Base-by-base conservation (phyloP, 169 alveolate species). In the Cardiosporidium cionae region DNA sequence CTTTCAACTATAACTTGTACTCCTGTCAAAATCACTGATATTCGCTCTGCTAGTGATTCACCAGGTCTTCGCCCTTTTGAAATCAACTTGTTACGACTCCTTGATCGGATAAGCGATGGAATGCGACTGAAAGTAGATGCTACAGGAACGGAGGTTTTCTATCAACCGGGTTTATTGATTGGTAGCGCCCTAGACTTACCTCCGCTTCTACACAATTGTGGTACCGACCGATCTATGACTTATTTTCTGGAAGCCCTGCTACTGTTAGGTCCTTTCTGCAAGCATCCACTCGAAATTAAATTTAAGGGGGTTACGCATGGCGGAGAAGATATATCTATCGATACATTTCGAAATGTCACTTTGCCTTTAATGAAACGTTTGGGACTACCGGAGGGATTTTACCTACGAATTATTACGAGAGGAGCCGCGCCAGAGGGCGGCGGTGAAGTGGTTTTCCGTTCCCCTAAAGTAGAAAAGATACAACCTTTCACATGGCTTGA, bases 11-110 rank as follows among this genome's bases (percentile, higher is more conserved):
- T 82, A 33, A 65, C 86, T 7, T 79, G 82, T 37, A 54, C 32
- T 29, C 79, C 76, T 32, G 65, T 82, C 7, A 36, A 25, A 28
- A 83, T 91, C 31, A 75, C 80, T 32, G 72, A 84, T 33, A 91
- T 91, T 16, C 83, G 94, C 53, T 54, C 84, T 16, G 88, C 79
- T 28, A 87, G 84, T 33, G 68, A 68, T 3, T 70, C 84, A 67
- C 95, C 95, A 0, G 97, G 97, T 23, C 76, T 93, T 71, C 78
- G 82, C 28, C 89, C 83, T 52, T 78, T 76, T 70, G 97, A 93
- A 79, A 80, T 91, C 27, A 71, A 74, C 33, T 81, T 90, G 52
- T 79, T 91, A 33, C 80, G 89, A 29, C 82, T 93, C 52, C 74
- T 91, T 5, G 89, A 89, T 63, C 74, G 72, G 72, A 76, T 93